Percentiles rank a stretch among this genome's conserved stretches.
Conservation (phyloP, 1,139 yeast genomes). For the Williopsis jadinii region DNA sequence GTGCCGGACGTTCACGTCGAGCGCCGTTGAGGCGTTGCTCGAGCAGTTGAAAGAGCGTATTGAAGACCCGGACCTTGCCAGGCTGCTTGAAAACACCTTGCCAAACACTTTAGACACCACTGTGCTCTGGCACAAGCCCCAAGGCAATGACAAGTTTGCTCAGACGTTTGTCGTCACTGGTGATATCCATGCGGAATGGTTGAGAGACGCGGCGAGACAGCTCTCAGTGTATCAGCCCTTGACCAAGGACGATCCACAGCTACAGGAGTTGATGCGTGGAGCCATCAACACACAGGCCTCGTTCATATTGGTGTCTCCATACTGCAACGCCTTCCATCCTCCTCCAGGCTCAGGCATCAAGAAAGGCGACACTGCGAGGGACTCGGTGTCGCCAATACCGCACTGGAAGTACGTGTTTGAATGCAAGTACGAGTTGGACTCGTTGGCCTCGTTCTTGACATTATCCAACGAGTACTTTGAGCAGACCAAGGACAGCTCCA, state of each 20-base stretch:
- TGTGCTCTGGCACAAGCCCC: constrained; percentile 56
- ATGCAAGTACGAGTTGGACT: constrained; percentile 85
- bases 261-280: constrained; percentile 56
- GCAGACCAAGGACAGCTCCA: constrained; percentile 42
- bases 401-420: constrained; percentile 73
- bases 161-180: constrained; percentile 78
- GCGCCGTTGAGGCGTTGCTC: constrained; percentile 57
- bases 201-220: constrained; percentile 82
- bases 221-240: constrained; percentile 69
- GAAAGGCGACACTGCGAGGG: constrained; percentile 49
- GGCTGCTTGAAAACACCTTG: constrained; percentile 73
- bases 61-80: constrained; percentile 57
- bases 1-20: constrained; percentile 69
- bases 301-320: constrained; percentile 57
- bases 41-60: constrained; percentile 44
- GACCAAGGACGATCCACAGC: constrained; percentile 39
- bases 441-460: constrained; percentile 75
- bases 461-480: constrained; percentile 64
- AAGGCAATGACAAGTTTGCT: constrained; percentile 22
- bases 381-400: constrained; percentile 61
- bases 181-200: constrained; percentile 86
- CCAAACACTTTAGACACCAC: constrained; percentile 91
- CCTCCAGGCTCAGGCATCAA: constrained; percentile 55
- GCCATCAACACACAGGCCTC: constrained; percentile 76
- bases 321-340: constrained; percentile 90